Evolutionary conservation across 192 early-diverging fungal genomes (phyloP).

Genomic region (Gamsiella multidivaricata): DNA sequence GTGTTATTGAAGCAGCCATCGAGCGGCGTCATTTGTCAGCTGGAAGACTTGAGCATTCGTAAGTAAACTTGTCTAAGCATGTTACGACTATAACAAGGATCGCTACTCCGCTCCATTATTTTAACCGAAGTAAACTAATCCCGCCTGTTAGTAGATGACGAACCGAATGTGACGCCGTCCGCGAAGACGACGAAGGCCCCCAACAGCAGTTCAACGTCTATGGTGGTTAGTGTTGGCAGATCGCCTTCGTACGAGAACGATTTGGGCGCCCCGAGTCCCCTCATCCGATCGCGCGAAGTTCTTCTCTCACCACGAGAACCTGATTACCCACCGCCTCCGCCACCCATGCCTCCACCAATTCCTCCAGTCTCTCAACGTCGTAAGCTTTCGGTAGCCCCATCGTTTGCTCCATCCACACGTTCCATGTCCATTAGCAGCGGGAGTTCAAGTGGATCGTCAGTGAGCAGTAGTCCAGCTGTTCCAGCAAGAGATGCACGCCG

Average conservation of each 20-base stretch:
- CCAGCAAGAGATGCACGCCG: constrained; percentile 39
- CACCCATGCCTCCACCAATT: constrained; percentile 36
- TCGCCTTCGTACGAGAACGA: constrained; percentile 18
- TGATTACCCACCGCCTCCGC: constrained; percentile 44
- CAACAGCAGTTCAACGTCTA: not conserved
- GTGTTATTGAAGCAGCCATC: constrained; percentile 33
- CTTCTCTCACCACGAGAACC: constrained; percentile 45
- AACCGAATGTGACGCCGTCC: not conserved
- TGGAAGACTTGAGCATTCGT: constrained; percentile 42
- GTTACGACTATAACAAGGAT: not conserved
- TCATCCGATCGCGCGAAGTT: constrained; percentile 24
- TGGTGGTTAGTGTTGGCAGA: constrained; percentile 32
- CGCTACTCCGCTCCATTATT: not conserved
- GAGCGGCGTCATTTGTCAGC: constrained; percentile 13
- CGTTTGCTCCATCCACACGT: constrained; percentile 7
- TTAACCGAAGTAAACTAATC: not conserved
- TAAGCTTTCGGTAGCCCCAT: constrained; percentile 30
- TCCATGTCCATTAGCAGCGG: constrained; percentile 52
- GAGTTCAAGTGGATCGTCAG: constrained; percentile 39
- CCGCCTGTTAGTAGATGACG: constrained; percentile 11
- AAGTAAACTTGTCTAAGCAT: too few species aligned
- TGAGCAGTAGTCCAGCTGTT: constrained; percentile 12
- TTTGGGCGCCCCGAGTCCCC: not conserved
- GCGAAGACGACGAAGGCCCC: not conserved
- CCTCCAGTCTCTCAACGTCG: constrained; percentile 45